Base-by-base conservation (phyloP, 805 yeast species). In the Yarrowia porcina region DNA sequence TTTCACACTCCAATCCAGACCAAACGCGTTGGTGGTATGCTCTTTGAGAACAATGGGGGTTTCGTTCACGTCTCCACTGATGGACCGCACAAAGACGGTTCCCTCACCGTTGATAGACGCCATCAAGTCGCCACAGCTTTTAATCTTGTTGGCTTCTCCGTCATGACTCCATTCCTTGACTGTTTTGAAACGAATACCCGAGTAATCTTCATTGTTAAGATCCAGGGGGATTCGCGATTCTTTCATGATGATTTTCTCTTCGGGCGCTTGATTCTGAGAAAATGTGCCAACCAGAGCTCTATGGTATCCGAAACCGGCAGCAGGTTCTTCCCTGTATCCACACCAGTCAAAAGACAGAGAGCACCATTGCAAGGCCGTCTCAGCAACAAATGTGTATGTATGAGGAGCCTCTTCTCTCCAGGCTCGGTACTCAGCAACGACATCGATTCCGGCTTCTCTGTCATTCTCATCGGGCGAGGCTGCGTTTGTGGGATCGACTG, bases 331-430 rank as follows among this genome's bases (percentile, higher is more conserved):
- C 17, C 44, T 21, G 28, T 44, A 59, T 10, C 35, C 32, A 27
- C 32, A 42, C 83, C 87, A 85, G 70, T 84, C 84, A 12, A 83
- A 79, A 4, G 86, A 76, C 39, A 84, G 70, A 4, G 87, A 81
- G 3, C 89, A 89, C 87, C 88, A 83, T 23, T 79, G 71, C 38
- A 83, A 74, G 6, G 88, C 79, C 38, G 80, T 75, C 6, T 88
- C 80, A 41, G 80, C 76, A 17, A 85, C 73, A 45, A 82, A 77
- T 65, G 83, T 85, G 72, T 85, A 85, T 38, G 84, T 73, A 50
- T 79, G 76, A 10, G 87, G 87, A 1, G 83, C 72, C 67, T 85
- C 85, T 68, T 84, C 85, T 76, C 85, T 85, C 88, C 88, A 85
- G 33, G 80, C 74, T 57, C 81, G 76, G 74, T 85, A 85, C 61